Evolutionary conservation across 176 grass and related monocot species (phyloP).

Genomic region (Pontederia paniculata): DNA sequence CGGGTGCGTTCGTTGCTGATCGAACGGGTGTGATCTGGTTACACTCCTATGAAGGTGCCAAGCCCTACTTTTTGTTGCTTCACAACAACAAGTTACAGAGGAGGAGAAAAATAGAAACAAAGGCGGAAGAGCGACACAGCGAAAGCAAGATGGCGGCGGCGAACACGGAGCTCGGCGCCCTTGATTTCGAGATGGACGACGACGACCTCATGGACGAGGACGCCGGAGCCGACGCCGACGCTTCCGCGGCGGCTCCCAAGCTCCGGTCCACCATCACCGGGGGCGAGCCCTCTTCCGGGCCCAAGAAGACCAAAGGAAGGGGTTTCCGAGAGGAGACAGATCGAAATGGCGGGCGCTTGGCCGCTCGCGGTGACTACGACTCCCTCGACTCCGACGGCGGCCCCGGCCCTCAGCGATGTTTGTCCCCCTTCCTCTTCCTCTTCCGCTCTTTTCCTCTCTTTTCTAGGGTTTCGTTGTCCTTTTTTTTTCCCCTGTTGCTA

Average conservation of each 20-base stretch:
- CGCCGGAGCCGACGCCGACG: conserved; percentile 10
- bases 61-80: too few relatives aligned
- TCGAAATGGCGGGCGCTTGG: conserved; percentile 33
- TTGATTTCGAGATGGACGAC: conserved; percentile 74
- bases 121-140: too few relatives aligned
- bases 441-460: too few relatives aligned
- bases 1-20: too few relatives aligned
- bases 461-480: too few relatives aligned
- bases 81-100: too few relatives aligned
- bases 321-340: conserved; percentile 63
- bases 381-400: conserved; percentile 41
- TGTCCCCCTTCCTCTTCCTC: background rate
- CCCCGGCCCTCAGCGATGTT: conserved; percentile 66
- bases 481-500: background rate
- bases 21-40: too few relatives aligned
- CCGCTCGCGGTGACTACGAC: conserved; percentile 33
- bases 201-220: conserved; percentile 95
- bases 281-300: conserved; percentile 14
- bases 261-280: conserved; percentile 73
- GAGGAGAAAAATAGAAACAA: too few relatives aligned
- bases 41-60: too few relatives aligned
- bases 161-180: conserved; percentile 53
- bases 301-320: conserved; percentile 62
- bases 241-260: conserved; percentile 29
- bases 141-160: conserved; percentile 4